These are phyloP conservation scores for Hemisphaericaspora nanyangensis DNA, from an alignment of 805 yeast species.

Conservation along the genomic window DNA sequence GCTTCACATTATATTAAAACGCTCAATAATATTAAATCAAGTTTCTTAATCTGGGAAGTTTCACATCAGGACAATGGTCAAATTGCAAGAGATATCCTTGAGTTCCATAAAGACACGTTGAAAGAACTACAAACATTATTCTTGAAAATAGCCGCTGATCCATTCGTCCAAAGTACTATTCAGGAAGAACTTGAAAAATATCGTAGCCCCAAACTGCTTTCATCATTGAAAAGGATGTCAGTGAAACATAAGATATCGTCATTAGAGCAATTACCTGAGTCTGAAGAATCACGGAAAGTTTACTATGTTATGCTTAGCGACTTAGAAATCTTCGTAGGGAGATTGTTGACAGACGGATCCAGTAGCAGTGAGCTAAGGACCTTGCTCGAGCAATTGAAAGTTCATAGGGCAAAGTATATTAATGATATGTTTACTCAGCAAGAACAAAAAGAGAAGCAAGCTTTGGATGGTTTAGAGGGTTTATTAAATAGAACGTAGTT, in stretches of 20 bases:
- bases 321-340: constrained; percentile 8
- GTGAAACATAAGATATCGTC: constrained; percentile 26
- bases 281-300: constrained; percentile 29
- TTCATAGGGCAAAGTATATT: constrained; percentile 1
- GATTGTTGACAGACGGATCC: not conserved
- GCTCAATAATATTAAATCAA: constrained; percentile 20
- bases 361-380: not conserved
- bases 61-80: constrained; percentile 14
- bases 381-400: not conserved
- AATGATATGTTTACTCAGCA: not conserved
- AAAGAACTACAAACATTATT: constrained; percentile 23
- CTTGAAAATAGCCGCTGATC: constrained; percentile 17
- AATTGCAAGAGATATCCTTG: constrained; percentile 12
- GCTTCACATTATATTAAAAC: constrained; percentile 20
- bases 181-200: constrained; percentile 2
- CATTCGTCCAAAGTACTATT: constrained; percentile 12
- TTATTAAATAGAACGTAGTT: not conserved
- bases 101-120: constrained; percentile 12
- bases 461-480: not conserved
- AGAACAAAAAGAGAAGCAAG: not conserved
- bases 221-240: constrained; percentile 29
- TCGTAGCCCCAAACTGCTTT: constrained; percentile 15
- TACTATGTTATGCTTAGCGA: constrained; percentile 13
- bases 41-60: constrained; percentile 38
- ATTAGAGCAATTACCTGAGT: constrained; percentile 10